Base-by-base conservation (phyloP, 139 green algal genomes). In the Micractinium conductrix region DNA sequence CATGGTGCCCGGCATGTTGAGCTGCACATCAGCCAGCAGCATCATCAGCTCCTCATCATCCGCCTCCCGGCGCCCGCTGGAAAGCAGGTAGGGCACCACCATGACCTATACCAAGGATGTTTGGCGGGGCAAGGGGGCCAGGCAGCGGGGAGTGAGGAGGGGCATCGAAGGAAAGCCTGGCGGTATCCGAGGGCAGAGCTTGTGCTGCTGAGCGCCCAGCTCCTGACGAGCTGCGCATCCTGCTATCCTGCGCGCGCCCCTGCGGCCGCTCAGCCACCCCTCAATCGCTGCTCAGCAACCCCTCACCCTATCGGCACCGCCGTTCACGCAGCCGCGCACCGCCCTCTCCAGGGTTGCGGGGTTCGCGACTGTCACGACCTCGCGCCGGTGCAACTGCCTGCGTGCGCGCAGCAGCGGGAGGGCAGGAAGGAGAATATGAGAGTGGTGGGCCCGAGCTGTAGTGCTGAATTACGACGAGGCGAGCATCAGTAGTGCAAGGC, bases 21-120 rank as follows among this genome's bases (percentile, higher is more conserved):
- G 30, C 70, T 78, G 70, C 70, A 78, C 70, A 10, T 78, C 70
- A 2, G 70, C 70, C 70, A 78, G 70, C 2, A 43, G 42, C 70
- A 78, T 35, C 10, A 43, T 8, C 16, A 53, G 70, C 42, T 50
- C n/a, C n/a, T n/a, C n/a, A n/a, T n/a, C 30, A 2, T 37, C 24
- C 26, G 38, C 42, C 30, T 17, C 9, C 38, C 40, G 7, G 28
- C 44, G 45, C 22, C 45, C 44, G 42, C 44, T 26, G 2, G 70
- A 78, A 5, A 53, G 30, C 26, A 53, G 30, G 70, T 78, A 78
- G 9, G 70, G 70, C 7, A 78, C 70, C 9, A 78, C 70, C 70
- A 78, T 78, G 2, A 78, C 43, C 70, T 78, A 43, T 17, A 16
- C 2, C 14, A 21, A 19, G 4, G 28, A 68, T 68, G 35, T 40